These are phyloP conservation scores for Dothideomycetidae sp. DNA, from an alignment of 2,329 filamentous ascomycete genomes.

Conservation along the genomic window DNA sequence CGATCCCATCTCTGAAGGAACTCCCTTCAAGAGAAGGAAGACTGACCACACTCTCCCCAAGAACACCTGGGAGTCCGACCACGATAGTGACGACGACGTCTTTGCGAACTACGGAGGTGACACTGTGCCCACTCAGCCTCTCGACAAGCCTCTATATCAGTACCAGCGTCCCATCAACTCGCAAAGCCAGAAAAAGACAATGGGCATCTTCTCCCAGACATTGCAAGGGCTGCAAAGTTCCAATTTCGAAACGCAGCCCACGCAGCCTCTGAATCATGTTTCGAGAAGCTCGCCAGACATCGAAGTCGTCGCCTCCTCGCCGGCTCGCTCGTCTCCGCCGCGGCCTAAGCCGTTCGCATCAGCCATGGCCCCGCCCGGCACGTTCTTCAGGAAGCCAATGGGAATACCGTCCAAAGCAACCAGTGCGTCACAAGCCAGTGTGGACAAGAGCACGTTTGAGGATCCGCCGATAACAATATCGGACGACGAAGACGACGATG, in stretches of 20 bases:
- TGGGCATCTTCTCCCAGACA: constrained; percentile 11
- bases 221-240: constrained; percentile 1
- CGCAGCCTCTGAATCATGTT: constrained; percentile 36
- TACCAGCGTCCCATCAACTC: constrained; percentile 13
- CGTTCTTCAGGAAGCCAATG: constrained; percentile 43
- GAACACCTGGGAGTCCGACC: constrained; percentile 23
- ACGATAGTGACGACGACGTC: constrained; percentile 34
- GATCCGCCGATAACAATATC: constrained; percentile 35
- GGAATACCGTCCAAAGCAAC: constrained; percentile 2
- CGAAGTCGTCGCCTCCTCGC: constrained; percentile 84
- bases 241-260: constrained; percentile 41
- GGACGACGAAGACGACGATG: constrained; percentile 21
- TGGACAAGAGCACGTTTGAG: constrained; percentile 17
- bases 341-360: constrained; percentile 35
- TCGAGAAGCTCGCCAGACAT: constrained; percentile 32
- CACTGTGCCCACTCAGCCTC: constrained; percentile 27
- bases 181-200: constrained; percentile 10
- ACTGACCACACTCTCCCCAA: constrained; percentile 13
- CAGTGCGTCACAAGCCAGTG: constrained; percentile 23
- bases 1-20: constrained; percentile 23
- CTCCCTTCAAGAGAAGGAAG: constrained; percentile 23
- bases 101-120: constrained; percentile 37
- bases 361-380: constrained; percentile 63
- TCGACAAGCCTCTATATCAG: constrained; percentile 16
- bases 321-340: constrained; percentile 25